Evolutionary conservation across 2,329 filamentous ascomycete species (phyloP), one percentile per base, ranked within the genome.

Genomic region (Diaporthe capsici): DNA sequence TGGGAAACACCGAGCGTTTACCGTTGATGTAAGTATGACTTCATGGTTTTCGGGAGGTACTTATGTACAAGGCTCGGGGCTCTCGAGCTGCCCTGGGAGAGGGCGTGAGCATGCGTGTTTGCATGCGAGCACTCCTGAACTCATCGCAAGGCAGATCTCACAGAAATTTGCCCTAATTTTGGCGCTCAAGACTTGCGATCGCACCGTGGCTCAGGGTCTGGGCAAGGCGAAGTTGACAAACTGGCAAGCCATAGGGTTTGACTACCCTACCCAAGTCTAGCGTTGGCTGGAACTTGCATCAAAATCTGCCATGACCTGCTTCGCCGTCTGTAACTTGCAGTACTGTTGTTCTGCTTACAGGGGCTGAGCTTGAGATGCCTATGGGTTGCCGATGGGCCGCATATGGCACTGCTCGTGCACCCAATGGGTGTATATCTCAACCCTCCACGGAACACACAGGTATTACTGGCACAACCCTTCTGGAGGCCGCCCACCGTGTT

Each of bases 131-230:
- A 42, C 37, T 28, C 13, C 39, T 28, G 7, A 20, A 28, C 4
- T 8, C 8, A 44, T 22, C n/a, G n/a, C 22, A 44, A 28, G 12
- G 60, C n/a, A 63, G 39, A 63, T 4, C 13, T 31, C 31, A 1
- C 0, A 0, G 28, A n/a, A 42, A 25, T 1, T 17, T 39, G 5
- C 22, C 31, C 1, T 2, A n/a, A 0, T 12, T 0, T 12, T 7
- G 4, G 3, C 3, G 13, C 17, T 22, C 55, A 37, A 12, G 1
- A n/a, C 31, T 22, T 58, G 31, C 55, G 31, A 37, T 58, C 55
- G 31, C 20, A n/a, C 4, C 31, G 17, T 37, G 55, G 55, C 55
- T 58, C 31, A 22, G 25, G 3, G 9, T 8, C n/a, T 28, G 13
- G n/a, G 37, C 37, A 44, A 44, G 2, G 15, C n/a, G 60, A 39